Evolutionary conservation across 2,329 filamentous ascomycete genomes (phyloP), one percentile per base, ranked within the genome.

Genomic region (Cercospora citrullina): DNA sequence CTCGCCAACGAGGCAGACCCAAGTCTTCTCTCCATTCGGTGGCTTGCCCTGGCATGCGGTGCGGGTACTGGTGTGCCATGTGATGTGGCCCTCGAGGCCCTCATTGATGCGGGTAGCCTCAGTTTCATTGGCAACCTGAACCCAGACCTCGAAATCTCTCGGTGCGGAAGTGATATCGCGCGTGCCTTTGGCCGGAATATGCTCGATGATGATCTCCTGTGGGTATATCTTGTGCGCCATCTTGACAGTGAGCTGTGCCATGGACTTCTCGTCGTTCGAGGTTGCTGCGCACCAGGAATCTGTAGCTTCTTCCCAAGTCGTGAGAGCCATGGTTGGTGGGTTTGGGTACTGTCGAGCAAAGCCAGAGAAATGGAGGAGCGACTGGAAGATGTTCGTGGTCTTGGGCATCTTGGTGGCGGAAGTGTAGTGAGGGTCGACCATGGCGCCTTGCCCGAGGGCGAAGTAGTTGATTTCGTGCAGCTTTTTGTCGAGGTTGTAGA

Each of bases 281-380:
- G 78, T 76, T 9, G 82, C 79, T 4, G 90, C 89, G 78, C 94
- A 98, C 91, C 93, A 98, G 79, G 93, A 96, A 69, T 98, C 91
- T 21, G 91, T 92, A 36, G 90, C 86, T 60, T 96, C 91, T 9
- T 89, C 83, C 93, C 94, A 97, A 3, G 83, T 80, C 1, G 80
- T 77, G 2, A 97, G 83, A 0, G 91, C 92, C 0, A 83, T 78
- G 63, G 67, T 72, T 66, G 66, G 73, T 4, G 71, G 67, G 21
- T 68, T 58, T 60, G 67, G 68, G 57, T 51, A 64, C 21, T 51
- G 16, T 9, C 36, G 36, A 23, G 45, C 55, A 28, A 61, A 21
- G 55, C 61, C 57, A 26, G 57, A 36, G n/a, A 23, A 31, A 16
- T 55, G 55, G 14, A 31, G 39, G 23, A 53, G 18, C 18, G 30